Evolutionary conservation across 768 basidiomycete genomes (phyloP).

Genomic region (Tephrocybe sp.): DNA sequence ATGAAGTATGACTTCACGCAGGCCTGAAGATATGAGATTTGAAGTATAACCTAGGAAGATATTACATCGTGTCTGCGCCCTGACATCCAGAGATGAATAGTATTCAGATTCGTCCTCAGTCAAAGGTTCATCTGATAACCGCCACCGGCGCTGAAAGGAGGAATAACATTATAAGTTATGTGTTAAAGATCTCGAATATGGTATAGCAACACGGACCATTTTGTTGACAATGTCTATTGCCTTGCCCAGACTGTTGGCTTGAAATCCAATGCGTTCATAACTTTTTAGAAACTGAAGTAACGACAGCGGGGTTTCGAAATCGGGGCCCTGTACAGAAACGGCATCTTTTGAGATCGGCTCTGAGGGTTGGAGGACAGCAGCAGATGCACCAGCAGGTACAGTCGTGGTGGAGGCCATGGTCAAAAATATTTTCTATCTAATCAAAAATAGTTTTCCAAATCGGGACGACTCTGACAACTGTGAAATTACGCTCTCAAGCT

Average conservation of each 20-base stretch:
- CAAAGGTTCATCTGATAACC: conserved; percentile 83
- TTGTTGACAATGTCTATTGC: conserved; percentile 90
- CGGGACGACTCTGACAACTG: conserved; percentile 5
- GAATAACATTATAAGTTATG: not conserved
- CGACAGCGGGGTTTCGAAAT: conserved; percentile 71
- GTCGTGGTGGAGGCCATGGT: conserved; percentile 16
- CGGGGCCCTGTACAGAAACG: conserved; percentile 80
- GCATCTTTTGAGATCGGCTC: conserved; percentile 67
- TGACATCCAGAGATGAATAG: conserved; percentile 54
- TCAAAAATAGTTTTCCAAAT: conserved; percentile 15
- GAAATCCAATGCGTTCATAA: conserved; percentile 94
- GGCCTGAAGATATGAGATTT: conserved; percentile 96
- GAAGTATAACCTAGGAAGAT: conserved; percentile 98
- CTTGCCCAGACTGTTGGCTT: conserved; percentile 88
- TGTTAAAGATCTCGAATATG: too few relatives aligned
- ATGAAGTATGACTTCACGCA: conserved; percentile 89
- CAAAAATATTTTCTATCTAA: conserved; percentile 7
- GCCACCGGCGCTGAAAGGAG: conserved; percentile 71
- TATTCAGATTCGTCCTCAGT: conserved; percentile 71
- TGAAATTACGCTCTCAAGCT: conserved; percentile 8
- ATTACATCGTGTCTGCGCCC: conserved; percentile 74
- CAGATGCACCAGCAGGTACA: conserved; percentile 61
- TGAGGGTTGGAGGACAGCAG: conserved; percentile 77
- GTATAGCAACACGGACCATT: conserved; percentile 65
- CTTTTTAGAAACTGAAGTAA: conserved; percentile 70